A percentile compares a stretch with the other conserved stretches of the same genome.
Evolutionary conservation across 1,284 basidiomycete genomes (phyloP).

Genomic region (Trametes versicolor): DNA sequence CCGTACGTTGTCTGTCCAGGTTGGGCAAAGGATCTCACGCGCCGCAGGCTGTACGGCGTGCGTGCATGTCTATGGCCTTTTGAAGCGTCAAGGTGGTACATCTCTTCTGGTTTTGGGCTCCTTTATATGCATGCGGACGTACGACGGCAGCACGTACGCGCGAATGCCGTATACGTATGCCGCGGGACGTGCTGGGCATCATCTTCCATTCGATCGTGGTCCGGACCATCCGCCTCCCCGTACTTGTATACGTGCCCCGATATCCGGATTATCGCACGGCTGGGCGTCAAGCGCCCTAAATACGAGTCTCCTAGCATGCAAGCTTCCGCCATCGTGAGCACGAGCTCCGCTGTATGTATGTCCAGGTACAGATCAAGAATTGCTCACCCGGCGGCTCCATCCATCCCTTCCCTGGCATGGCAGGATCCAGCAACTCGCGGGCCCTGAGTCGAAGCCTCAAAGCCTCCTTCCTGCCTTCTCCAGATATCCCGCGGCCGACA

Average conservation of each 20-base stretch:
- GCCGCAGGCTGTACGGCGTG: neutral
- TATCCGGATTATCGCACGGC: neutral
- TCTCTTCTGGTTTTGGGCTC: too few species aligned
- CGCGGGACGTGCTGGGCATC: too few species aligned
- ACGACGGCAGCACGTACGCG: neutral
- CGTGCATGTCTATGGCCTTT: neutral
- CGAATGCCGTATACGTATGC: too few species aligned
- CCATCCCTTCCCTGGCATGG: too few species aligned
- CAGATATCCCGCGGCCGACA: too few species aligned
- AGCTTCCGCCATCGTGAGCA: neutral
- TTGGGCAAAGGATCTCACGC: neutral
- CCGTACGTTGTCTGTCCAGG: neutral
- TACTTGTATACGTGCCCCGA: neutral
- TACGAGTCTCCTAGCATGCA: neutral
- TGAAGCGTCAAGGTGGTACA: too few species aligned
- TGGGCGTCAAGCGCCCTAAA: neutral
- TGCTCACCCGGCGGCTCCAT: neutral
- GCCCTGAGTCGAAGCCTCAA: too few species aligned
- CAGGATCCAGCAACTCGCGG: too few species aligned
- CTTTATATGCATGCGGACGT: neutral
- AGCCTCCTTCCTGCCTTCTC: too few species aligned
- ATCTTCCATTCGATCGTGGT: conserved; percentile 4
- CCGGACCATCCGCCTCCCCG: neutral
- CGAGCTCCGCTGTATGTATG: neutral
- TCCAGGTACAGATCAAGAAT: neutral